Evolutionary conservation across 345 rosid genomes (phyloP), one percentile per base, ranked within the genome.

Genomic region (Bruguiera sexangula): DNA sequence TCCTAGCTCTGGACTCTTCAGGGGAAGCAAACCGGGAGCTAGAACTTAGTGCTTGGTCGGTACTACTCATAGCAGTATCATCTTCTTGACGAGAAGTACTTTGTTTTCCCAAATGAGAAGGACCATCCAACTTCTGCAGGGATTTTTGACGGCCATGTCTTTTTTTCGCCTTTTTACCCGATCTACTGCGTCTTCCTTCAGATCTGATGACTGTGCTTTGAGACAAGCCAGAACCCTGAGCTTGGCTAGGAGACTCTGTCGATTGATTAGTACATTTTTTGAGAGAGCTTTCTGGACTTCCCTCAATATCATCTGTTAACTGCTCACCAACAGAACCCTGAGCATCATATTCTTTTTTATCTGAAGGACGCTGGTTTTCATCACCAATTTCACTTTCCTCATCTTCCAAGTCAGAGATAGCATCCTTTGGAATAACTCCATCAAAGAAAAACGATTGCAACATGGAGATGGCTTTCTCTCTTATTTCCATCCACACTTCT

Each of bases 401-500:
- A 64, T 66, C 89, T 61, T 93, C 98, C 80, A 84, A 93, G 51
- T 92, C 98, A 76, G 97, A 92, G 72, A 88, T 74, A 21, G 87
- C 83, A 85, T 88, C 85, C 73, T 76, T 81, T 60, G 97, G 98
- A 72, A 89, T 53, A 37, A 85, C 73, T 67, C 96, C 96, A 54
- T 96, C 96, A 77, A 82, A 80, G 81, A 96, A 87, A 85, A 86
- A 96, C 6, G 91, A 78, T 67, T 90, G 98, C 73, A 96, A 80
- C 68, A 92, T 78, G 63, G 93, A 88, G 66, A 92, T 82, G 57
- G 96, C 89, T 78, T 96, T 96, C 65, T 96, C 99, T 75, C 99
- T 86, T 59, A 96, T 89, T 83, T 96, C 99, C 88, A 96, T 80
- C 99, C 99, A 96, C 51, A 88, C 99, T 85, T 96, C 99, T 87